phyloP scores from a whole-genome alignment of 2,329 filamentous ascomycete genomes.

The Coniochaeta sp. region DNA sequence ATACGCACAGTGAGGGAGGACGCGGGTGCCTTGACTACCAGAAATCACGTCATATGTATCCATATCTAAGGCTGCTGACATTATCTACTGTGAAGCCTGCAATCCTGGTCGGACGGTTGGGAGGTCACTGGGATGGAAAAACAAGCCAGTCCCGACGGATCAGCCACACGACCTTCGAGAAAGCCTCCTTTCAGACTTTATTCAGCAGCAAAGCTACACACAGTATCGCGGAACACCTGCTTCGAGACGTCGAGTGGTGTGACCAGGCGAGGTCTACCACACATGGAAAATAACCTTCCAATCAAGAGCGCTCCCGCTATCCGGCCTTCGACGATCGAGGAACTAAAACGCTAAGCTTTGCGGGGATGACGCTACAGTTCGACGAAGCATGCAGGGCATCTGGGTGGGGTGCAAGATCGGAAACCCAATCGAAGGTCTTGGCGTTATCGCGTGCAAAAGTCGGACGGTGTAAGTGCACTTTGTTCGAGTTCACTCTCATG shows the following conservation, averaged over 20 bases:
- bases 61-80: not conserved
- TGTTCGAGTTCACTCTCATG: not conserved
- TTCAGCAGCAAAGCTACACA: too few species aligned
- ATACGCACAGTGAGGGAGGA: not conserved
- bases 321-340: not conserved
- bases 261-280: not conserved
- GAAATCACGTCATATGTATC: not conserved
- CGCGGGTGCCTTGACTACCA: not conserved
- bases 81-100: not conserved
- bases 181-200: too few species aligned
- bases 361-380: not conserved
- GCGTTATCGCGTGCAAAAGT: not conserved
- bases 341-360: not conserved
- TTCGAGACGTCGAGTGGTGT: not conserved
- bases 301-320: not conserved
- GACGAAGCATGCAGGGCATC: not conserved
- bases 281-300: not conserved
- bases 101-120: not conserved
- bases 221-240: too few species aligned
- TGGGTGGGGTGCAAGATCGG: not conserved
- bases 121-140: not conserved
- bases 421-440: not conserved
- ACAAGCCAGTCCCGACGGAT: not conserved
- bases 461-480: not conserved
- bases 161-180: not conserved